Base-by-base conservation (phyloP, 2,329 filamentous ascomycete genomes). In the Fusarium camptoceras region DNA sequence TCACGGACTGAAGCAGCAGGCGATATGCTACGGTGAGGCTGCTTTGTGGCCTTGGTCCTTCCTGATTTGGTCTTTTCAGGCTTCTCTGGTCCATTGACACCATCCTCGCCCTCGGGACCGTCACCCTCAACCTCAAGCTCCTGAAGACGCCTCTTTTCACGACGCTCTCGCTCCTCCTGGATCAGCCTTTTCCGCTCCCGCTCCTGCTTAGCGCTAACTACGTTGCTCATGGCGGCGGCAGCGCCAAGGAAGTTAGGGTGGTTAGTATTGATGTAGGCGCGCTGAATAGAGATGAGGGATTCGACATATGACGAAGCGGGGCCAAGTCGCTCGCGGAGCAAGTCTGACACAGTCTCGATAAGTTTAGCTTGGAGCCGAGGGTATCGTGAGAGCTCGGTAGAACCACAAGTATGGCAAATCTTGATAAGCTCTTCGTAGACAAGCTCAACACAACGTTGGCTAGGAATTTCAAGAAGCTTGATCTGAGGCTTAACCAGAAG, bases 361-460 rank as follows among this genome's bases (percentile, higher is more conserved):
- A 99, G 90, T 82, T 98, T 98, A 55, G 91, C 96, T 82, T 99
- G 96, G 55, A 99, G 85, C 66, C 96, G 89, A 15, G 96, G 96
- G 80, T 95, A 99, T 68, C 96, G 88, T 55, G 93, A 92, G 22
- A 99, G 88, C 80, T 99, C 96, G 18, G 92, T 97, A 4, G 94
- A 98, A 67, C 96, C 96, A 81, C 96, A 99, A 2, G 96, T 99
- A 79, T 99, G 96, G 82, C 96, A 98, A 73, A 99, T 98, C 83
- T 99, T 99, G 84, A 99, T 99, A 46, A 99, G 87, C 81, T 99
- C 96, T 79, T 99, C 96, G 79, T 99, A 99, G 5, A 99, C 96
- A 56, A 99, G 88, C 81, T 99, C 96, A 53, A 99, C 96, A 77
- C 96, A 99, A 75, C 96, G 91, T 78, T 99, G 96, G 78, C 94